These are phyloP conservation scores for Apiotrichum montevideense DNA, from an alignment of 1,284 basidiomycete genomes.

Conservation along the genomic window DNA sequence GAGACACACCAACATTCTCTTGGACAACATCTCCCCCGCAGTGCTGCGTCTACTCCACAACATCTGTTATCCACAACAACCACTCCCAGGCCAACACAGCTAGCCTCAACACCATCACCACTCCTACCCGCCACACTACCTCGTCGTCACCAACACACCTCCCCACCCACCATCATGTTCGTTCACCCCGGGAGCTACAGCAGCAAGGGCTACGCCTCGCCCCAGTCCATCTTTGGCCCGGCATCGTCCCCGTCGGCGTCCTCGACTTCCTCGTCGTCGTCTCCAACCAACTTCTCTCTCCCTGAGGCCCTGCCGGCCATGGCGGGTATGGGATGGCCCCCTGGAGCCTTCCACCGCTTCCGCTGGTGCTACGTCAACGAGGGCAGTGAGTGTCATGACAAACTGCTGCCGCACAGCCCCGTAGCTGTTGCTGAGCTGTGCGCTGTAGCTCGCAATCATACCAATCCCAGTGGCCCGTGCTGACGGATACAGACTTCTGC, in stretches of 20 bases:
- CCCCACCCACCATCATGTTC: not conserved
- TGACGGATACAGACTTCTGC: conserved; percentile 1
- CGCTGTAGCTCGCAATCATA: too few species aligned
- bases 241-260: not conserved
- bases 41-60: not conserved
- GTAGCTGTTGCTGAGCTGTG: not conserved
- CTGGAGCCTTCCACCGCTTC: conserved; percentile 7
- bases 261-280: not conserved
- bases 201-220: not conserved
- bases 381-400: not conserved
- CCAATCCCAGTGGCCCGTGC: too few species aligned
- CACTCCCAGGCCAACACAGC: too few species aligned
- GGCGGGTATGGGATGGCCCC: not conserved
- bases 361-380: conserved; percentile 5
- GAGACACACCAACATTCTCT: too few species aligned
- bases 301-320: not conserved
- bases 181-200: not conserved
- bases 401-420: not conserved
- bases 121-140: not conserved
- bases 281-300: not conserved
- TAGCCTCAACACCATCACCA: not conserved
- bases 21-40: too few species aligned
- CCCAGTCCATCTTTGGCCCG: not conserved
- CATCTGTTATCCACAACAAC: not conserved
- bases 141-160: not conserved